phyloP scores from a whole-genome alignment of 768 basidiomycete species.

The Panellus pusillus region DNA sequence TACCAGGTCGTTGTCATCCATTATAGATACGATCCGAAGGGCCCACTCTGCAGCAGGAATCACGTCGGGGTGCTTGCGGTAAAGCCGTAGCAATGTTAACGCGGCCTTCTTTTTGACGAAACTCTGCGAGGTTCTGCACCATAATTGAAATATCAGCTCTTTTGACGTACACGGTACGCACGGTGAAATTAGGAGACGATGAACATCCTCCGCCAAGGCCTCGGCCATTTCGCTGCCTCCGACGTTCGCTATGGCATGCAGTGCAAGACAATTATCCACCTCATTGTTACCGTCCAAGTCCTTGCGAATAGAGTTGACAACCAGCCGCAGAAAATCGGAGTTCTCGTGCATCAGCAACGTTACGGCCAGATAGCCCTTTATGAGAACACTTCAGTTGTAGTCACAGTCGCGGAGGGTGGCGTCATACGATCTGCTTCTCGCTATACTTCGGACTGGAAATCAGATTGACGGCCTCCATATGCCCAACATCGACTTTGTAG shows the following conservation, averaged over 20 bases:
- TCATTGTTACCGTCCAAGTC: constrained; percentile 95
- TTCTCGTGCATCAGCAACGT: constrained; percentile 99
- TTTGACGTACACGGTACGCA: constrained; percentile 36
- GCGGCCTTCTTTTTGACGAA: constrained; percentile 99
- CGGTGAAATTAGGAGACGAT: constrained; percentile 93
- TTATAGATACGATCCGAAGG: constrained; percentile 87
- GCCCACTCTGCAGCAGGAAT: constrained; percentile 96
- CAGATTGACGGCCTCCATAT: constrained; percentile 99
- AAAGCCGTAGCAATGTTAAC: constrained; percentile 85
- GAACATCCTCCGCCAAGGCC: constrained; percentile 89
- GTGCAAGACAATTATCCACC: constrained; percentile 91
- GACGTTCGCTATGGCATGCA: constrained; percentile 98
- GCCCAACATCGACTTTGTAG: constrained; percentile 98
- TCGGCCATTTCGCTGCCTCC: constrained; percentile 99
- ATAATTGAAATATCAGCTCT: constrained; percentile 18
- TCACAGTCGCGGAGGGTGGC: constrained; percentile 7
- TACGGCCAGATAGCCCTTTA: constrained; percentile 93
- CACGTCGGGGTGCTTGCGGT: constrained; percentile 94
- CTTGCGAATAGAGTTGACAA: constrained; percentile 98
- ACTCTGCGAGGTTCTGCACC: constrained; percentile 78
- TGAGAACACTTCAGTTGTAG: neutral
- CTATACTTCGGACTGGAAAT: constrained; percentile 95
- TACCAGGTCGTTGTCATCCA: constrained; percentile 92
- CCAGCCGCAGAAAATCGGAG: constrained; percentile 92
- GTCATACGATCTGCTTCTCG: constrained; percentile 95